Evolutionary conservation across 2,329 filamentous ascomycete genomes (phyloP), one percentile per base, ranked within the genome.

Genomic region (Aspergillus amoenus): DNA sequence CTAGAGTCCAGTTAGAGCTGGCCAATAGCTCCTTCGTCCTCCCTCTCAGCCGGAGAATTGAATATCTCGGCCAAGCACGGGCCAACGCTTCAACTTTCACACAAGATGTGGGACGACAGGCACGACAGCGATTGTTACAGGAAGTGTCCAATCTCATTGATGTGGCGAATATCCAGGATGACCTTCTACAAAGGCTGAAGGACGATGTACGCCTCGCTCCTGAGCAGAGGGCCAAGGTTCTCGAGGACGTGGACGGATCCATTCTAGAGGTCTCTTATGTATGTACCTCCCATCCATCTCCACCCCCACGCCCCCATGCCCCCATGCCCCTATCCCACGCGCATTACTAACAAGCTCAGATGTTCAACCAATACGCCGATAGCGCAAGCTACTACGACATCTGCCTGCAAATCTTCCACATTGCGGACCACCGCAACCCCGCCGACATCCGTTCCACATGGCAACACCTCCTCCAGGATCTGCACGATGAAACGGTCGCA

Each of bases 331-430:
- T 11, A 34, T 34, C 44, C 27, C 44, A 47, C 44, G n/a, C 8
- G 12, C 27, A 11, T 34, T 27, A 61, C 70, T 61, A 57, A 61
- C 24, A 46, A 53, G 24, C 9, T 34, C 49, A 95, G 87, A 85
- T 99, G n/a, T 99, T 91, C 78, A 96, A 97, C 71, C 80, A 86
- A 61, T 99, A 92, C 68, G 91, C 93, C 55, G 93, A 97, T 69
- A 88, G 91, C 68, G 94, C 91, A 2, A 88, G 87, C 49, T 99
- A 99, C 80, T 93, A 92, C 76, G 94, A 97, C 71, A 84, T 99
- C 50, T 96, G 91, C 70, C 84, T 99, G 8, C 82, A 93, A 58
- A 96, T 99, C 68, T 97, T 93, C 79, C 89, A 95, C 73, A 85
- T 89, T 1, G 93, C 93, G 45, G 92, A 97, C 73, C 91, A 96